Evolutionary conservation across 2,329 filamentous ascomycete genomes (phyloP).

Genomic region (Neopestalotiopsis rosae): DNA sequence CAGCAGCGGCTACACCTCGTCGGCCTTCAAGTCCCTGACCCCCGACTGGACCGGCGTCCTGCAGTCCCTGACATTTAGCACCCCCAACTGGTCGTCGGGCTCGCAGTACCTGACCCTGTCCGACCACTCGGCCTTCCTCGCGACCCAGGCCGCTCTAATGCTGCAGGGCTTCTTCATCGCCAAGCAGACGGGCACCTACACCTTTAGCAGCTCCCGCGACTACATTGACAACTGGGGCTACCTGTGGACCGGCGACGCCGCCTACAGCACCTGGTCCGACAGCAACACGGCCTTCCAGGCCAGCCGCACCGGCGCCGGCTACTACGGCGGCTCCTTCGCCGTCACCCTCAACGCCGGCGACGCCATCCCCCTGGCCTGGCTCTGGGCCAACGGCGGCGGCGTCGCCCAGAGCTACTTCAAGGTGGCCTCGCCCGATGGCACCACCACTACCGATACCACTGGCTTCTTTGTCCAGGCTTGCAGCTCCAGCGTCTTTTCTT

Average conservation of each 20-base stretch:
- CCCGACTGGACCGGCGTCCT: conserved; percentile 17
- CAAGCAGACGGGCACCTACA: conserved; percentile 18
- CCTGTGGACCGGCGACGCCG: conserved; percentile 24
- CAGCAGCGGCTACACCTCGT: conserved; percentile 19
- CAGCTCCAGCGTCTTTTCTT: conserved; percentile 18
- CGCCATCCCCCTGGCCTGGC: conserved; percentile 23
- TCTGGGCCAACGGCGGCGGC: conserved; percentile 25
- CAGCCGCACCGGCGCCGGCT: conserved; percentile 14
- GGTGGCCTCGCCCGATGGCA: conserved; percentile 19
- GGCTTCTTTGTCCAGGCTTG: conserved; percentile 22
- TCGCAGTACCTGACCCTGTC: conserved; percentile 13
- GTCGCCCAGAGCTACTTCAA: conserved; percentile 19
- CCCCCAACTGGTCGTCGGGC: conserved; percentile 7
- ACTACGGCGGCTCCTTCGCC: conserved; percentile 8
- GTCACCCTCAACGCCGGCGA: conserved; percentile 22
- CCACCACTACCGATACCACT: conserved; percentile 14
- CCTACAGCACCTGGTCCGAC: conserved; percentile 23
- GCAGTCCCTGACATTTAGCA: conserved; percentile 14
- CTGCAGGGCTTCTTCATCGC: conserved; percentile 25
- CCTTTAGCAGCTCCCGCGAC: conserved; percentile 11
- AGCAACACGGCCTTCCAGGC: conserved; percentile 23
- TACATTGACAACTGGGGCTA: conserved; percentile 24
- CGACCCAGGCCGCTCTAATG: conserved; percentile 15
- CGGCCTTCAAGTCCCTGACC: conserved; percentile 19
- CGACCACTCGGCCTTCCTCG: conserved; percentile 1